Evolutionary conservation across 2,329 filamentous ascomycete species (phyloP).

Genomic region (Sarocladium oryzae): DNA sequence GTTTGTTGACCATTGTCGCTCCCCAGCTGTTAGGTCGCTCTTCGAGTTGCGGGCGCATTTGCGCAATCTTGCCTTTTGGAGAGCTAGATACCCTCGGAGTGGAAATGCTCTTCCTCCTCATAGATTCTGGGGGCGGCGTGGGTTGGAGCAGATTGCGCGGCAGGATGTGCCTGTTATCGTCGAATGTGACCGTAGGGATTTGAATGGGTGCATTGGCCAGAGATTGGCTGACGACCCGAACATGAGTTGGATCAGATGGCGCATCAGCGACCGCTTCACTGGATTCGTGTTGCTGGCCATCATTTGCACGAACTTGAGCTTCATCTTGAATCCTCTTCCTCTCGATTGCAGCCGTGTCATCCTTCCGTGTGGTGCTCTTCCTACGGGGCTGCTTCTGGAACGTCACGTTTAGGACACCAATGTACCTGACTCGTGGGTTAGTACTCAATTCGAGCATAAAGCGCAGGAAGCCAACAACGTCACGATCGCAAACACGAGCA

Average conservation of each 20-base stretch:
- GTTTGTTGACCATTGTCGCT: constrained; percentile 83
- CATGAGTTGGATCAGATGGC: constrained; percentile 14
- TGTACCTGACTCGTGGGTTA: constrained; percentile 57
- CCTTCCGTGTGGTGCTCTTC: constrained; percentile 47
- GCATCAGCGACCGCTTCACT: constrained; percentile 14
- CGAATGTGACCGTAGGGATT: constrained; percentile 85
- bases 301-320: constrained; percentile 5
- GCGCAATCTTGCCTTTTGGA: constrained; percentile 10
- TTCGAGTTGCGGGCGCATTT: constrained; percentile 36
- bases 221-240: constrained; percentile 62
- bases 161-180: constrained; percentile 90
- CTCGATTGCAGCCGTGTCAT: constrained; percentile 32
- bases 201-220: constrained; percentile 58
- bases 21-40: constrained; percentile 70
- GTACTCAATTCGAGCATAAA: background rate
- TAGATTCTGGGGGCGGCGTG: constrained; percentile 32
- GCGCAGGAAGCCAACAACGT: background rate
- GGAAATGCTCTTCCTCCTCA: constrained; percentile 28
- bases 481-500: constrained; percentile 12
- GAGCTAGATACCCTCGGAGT: constrained; percentile 18
- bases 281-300: constrained; percentile 11
- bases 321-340: constrained; percentile 29
- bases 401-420: constrained; percentile 92
- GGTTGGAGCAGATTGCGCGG: constrained; percentile 74
- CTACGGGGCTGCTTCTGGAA: constrained; percentile 78